Evolutionary conservation across 768 basidiomycete genomes (phyloP).

Genomic region (Xanthoconium purpureum): DNA sequence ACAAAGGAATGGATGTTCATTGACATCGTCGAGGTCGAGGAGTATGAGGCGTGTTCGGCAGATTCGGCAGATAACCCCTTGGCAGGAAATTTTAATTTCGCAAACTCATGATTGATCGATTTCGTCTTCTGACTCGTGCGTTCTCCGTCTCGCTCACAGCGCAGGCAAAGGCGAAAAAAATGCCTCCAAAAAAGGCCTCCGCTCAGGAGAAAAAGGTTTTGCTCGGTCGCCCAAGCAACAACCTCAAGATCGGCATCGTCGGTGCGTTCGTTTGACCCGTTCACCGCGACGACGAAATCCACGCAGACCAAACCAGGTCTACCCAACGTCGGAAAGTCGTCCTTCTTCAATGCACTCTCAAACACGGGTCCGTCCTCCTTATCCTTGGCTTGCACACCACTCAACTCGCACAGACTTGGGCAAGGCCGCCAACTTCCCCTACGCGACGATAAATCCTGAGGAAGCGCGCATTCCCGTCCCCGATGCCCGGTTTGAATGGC

Average conservation of each 20-base stretch:
- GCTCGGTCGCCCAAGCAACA: conserved; percentile 92
- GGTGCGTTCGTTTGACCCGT: conserved; percentile 51
- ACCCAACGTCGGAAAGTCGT: conserved; percentile 97
- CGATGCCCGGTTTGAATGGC: conserved; percentile 92
- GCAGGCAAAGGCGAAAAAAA: conserved; percentile 54
- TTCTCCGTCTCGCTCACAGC: conserved; percentile 39
- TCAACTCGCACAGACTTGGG: conserved; percentile 61
- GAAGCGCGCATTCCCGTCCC: conserved; percentile 96
- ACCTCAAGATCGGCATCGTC: conserved; percentile 98
- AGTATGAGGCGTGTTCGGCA: conserved; percentile 9
- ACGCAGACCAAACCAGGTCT: conserved; percentile 50
- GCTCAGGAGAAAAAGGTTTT: conserved; percentile 78
- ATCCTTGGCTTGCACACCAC: neutral
- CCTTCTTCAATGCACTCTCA: conserved; percentile 97
- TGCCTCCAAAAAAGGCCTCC: conserved; percentile 89
- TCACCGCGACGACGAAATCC: neutral
- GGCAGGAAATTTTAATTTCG: too few species aligned
- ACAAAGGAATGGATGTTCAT: conserved; percentile 9
- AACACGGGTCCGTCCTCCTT: conserved; percentile 63
- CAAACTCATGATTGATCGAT: conserved; percentile 31
- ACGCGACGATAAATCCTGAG: conserved; percentile 91
- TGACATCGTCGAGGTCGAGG: conserved; percentile 25
- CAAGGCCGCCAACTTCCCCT: conserved; percentile 97
- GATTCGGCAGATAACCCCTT: conserved; percentile 20
- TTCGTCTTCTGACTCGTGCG: conserved; percentile 19